phyloP scores from a whole-genome alignment of 805 yeast genomes.

The Hyphopichia homilentoma region DNA sequence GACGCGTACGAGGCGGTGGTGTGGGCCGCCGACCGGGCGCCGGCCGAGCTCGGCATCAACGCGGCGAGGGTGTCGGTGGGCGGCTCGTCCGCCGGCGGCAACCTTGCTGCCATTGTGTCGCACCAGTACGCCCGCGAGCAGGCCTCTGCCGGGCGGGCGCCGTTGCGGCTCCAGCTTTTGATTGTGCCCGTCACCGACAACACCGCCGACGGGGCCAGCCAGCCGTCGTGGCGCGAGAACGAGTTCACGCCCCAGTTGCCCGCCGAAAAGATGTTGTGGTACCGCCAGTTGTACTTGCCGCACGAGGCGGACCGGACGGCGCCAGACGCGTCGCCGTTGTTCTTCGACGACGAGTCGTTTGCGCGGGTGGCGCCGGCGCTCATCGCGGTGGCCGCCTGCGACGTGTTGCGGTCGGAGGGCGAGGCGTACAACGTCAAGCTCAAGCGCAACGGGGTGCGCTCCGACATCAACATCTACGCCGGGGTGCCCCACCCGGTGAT shows the following conservation, averaged over 20 bases:
- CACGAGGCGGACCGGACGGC: constrained; percentile 18
- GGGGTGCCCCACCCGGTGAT: constrained; percentile 49
- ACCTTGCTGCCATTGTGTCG: constrained; percentile 33
- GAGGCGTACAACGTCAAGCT: constrained; percentile 40
- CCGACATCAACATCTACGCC: constrained; percentile 30
- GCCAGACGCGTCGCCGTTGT: constrained; percentile 40
- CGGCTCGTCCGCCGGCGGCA: constrained; percentile 48
- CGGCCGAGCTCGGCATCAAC: constrained; percentile 20
- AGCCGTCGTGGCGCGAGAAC: constrained; percentile 35
- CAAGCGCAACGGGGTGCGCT: constrained; percentile 29
- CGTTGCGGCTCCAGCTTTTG: constrained; percentile 35
- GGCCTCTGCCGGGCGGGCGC: constrained; percentile 21
- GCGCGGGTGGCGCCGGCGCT: constrained; percentile 36
- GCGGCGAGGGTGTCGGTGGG: constrained; percentile 33
- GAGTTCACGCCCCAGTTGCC: constrained; percentile 42
- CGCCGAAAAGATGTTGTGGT: constrained; percentile 45
- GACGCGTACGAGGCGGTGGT: constrained; percentile 39
- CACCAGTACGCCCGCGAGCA: constrained; percentile 28
- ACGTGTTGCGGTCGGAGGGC: constrained; percentile 43
- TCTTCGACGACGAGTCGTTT: constrained; percentile 37
- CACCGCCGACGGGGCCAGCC: constrained; percentile 33
- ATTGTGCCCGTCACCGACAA: constrained; percentile 45
- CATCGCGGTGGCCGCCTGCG: constrained; percentile 42
- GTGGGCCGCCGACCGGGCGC: constrained; percentile 19
- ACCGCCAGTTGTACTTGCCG: constrained; percentile 38